A percentile compares a stretch with the other conserved stretches of the same genome.
Conservation (phyloP, 495 filamentous ascomycete species). For the Neurospora sp. region DNA sequence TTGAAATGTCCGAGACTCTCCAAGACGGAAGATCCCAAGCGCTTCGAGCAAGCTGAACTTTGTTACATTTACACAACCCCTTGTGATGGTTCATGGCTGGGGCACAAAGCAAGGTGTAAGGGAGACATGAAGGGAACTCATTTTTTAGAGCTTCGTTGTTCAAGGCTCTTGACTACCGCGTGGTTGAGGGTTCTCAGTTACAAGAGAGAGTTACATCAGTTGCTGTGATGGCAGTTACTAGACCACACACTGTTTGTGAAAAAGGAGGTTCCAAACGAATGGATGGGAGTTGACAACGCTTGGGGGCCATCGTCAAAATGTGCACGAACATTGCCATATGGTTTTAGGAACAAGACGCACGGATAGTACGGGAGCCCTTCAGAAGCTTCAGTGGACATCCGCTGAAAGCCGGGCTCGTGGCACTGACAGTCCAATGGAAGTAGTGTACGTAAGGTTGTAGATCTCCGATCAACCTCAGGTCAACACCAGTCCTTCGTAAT, state of each 20-base stretch:
- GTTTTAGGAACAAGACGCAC: not conserved
- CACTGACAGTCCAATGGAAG: not conserved
- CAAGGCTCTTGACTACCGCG: not conserved
- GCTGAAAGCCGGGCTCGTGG: not conserved
- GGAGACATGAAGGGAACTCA: not conserved
- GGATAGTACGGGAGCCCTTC: not conserved
- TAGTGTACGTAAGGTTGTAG: not conserved
- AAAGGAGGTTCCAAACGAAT: not conserved
- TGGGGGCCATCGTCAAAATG: not conserved
- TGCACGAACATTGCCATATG: not conserved
- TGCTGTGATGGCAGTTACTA: not conserved
- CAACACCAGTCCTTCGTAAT: not conserved
- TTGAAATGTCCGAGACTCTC: not conserved
- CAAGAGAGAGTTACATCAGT: not conserved
- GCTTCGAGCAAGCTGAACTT: not conserved
- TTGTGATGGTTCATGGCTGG: not conserved
- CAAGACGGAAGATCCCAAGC: not conserved
- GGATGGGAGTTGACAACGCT: not conserved
- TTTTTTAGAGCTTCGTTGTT: not conserved
- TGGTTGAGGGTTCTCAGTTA: not conserved
- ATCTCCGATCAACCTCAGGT: not conserved
- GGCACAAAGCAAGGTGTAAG: not conserved
- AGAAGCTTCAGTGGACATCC: not conserved
- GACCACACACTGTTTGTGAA: not conserved
- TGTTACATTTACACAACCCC: not conserved